Conservation (phyloP, 2,329 filamentous ascomycete species). For the Dactylellina leptospora region DNA sequence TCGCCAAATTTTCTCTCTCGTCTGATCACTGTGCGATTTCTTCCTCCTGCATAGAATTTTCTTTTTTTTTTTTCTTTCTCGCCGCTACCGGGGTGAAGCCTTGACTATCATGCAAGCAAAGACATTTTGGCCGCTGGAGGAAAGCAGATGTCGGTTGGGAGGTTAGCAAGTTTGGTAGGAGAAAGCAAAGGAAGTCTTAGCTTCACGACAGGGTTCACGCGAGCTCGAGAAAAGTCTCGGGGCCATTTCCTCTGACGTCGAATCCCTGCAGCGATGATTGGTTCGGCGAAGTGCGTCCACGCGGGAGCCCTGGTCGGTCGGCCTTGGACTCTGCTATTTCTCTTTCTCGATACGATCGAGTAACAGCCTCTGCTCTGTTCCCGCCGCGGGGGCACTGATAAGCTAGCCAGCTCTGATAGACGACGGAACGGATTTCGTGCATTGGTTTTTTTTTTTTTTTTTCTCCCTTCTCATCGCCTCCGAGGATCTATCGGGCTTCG, state of each 20-base stretch:
- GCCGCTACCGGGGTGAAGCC: conserved; percentile 1
- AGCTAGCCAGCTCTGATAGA: neutral
- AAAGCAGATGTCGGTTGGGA: conserved; percentile 48
- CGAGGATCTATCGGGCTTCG: neutral
- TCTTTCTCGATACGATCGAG: conserved; percentile 52
- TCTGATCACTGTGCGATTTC: conserved; percentile 19
- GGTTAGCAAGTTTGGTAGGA: conserved; percentile 33
- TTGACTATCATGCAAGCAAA: conserved; percentile 26
- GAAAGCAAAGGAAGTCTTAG: conserved; percentile 21
- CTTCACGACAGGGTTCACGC: conserved; percentile 44
- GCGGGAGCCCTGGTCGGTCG: conserved; percentile 25
- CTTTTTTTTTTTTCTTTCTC: neutral
- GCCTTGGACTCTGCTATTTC: conserved; percentile 24
- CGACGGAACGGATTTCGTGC: neutral
- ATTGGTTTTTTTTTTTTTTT: neutral
- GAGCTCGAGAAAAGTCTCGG: conserved; percentile 30
- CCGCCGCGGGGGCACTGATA: conserved; percentile 49
- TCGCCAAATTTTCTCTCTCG: conserved; percentile 30
- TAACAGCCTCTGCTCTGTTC: conserved; percentile 22
- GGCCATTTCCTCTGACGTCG: conserved; percentile 9
- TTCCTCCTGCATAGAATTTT: neutral
- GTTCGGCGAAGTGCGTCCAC: conserved; percentile 50
- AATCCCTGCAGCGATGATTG: conserved; percentile 37
- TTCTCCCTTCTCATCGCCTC: neutral
- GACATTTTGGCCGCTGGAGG: conserved; percentile 33